A percentile compares a stretch with the other conserved stretches of the same genome.
Evolutionary conservation across 1,284 basidiomycete species (phyloP).

Genomic region (Malassezia caprae): DNA sequence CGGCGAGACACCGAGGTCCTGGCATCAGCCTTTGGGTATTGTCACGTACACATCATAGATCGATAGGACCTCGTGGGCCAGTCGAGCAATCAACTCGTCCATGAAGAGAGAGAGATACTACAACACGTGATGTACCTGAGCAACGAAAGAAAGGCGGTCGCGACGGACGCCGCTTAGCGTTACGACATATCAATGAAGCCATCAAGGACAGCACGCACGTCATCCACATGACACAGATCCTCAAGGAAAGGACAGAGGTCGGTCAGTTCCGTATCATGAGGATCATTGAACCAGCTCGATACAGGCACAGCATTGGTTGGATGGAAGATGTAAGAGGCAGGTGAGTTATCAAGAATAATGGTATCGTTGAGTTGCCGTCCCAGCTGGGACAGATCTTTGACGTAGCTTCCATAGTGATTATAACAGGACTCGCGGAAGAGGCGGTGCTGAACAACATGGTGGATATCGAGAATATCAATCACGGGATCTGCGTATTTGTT

Average conservation of each 20-base stretch:
- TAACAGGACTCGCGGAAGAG: conserved; percentile 97
- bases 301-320: conserved; percentile 98
- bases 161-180: neutral
- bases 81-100: neutral
- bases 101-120: neutral
- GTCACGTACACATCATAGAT: neutral
- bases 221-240: conserved; percentile 72
- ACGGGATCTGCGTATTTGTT: conserved; percentile 99
- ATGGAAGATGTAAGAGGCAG: conserved; percentile 98
- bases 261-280: conserved; percentile 77
- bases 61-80: neutral
- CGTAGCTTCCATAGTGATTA: conserved; percentile 97
- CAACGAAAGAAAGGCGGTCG: neutral
- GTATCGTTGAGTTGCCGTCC: conserved; percentile 83
- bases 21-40: neutral
- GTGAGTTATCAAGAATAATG: conserved; percentile 97
- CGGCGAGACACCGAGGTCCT: neutral
- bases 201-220: conserved; percentile 82
- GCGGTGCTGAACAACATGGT: conserved; percentile 84
- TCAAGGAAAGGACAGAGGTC: conserved; percentile 87
- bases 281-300: conserved; percentile 90
- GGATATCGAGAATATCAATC: conserved; percentile 85
- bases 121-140: conserved; percentile 1
- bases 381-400: conserved; percentile 95
- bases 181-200: conserved; percentile 35